A percentile compares a stretch with the other conserved stretches of the same genome.
Conservation (phyloP, 768 basidiomycete species). For the Suillus weaverae region DNA sequence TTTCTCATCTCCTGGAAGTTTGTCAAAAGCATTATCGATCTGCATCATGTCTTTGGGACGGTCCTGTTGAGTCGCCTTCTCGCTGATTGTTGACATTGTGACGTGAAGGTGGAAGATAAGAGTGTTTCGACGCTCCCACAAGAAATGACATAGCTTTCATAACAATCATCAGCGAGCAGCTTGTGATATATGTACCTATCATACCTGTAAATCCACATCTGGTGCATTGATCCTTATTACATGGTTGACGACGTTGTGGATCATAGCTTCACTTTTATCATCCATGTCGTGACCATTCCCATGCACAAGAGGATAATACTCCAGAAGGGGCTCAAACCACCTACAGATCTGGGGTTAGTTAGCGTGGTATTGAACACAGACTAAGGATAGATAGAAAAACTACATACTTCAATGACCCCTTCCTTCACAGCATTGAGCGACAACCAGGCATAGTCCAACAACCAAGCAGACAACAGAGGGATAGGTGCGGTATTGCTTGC, state of each 20-base stretch:
- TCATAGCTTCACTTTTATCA: background rate
- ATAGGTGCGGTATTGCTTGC: background rate
- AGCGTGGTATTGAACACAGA: background rate
- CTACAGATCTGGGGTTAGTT: background rate
- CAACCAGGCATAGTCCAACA: background rate
- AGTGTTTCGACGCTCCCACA: background rate
- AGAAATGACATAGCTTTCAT: background rate
- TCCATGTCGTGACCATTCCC: background rate
- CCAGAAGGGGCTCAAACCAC: slow-evolving; percentile 1
- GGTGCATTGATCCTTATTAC: background rate
- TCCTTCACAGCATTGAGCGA: background rate
- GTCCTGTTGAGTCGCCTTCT: background rate
- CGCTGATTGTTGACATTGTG: background rate
- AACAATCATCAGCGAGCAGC: background rate
- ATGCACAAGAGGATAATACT: background rate
- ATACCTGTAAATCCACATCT: background rate
- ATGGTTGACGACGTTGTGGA: background rate
- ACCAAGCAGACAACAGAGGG: background rate
- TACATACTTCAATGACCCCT: background rate
- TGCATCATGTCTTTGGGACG: background rate
- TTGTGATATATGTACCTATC: background rate
- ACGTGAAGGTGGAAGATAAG: background rate
- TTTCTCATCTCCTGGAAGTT: background rate
- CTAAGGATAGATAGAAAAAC: background rate
- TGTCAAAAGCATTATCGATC: background rate